Base-by-base conservation (phyloP, 495 filamentous ascomycete genomes). In the Penicillium riverlandense region DNA sequence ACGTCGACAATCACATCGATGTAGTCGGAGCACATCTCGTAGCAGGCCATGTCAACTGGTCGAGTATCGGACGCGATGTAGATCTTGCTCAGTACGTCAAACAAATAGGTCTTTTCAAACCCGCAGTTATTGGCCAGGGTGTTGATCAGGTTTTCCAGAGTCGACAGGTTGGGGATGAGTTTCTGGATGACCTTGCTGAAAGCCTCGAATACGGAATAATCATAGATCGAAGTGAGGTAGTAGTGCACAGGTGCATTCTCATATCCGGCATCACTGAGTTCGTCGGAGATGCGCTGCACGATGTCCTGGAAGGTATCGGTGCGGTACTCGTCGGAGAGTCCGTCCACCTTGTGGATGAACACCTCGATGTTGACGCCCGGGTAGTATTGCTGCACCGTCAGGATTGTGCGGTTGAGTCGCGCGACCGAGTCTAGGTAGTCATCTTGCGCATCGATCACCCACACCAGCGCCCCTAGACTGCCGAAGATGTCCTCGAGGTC, bases 121-220 rank as follows among this genome's bases (percentile, higher is more conserved):
- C 85, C 83, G 58, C 89, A 96, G 28, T 86, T 90, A 22, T 82
- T 84, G 65, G 81, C 88, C 31, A 97, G 76, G 42, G 86, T 88
- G 58, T 94, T 92, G 49, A 97, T 79, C 61, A 98, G 72, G 33
- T 87, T 84, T 65, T 98, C 94, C 32, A 97, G 80, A 13, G 88
- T 90, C 1, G 88, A 86, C 9, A 98, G 72, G 44, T 94, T 88
- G 5, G 94, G 92, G 36, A 97, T 92, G 14, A 98, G 78, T 61
- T 95, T 95, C 61, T 97, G 92, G 46, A 96, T 95, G 41, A 97
- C 92, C 57, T 96, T 96, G 64, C 84, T 89, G 61, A 97, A 96
- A 9, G 91, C 94, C 61, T 98, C 94, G 60, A 97, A 98, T 50
- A 98, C 95, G 47, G 82, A 89, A 63, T 97, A 91, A 58, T 98